phyloP scores from a whole-genome alignment of 78 protist species.

The Trichosphaerium sp. region DNA sequence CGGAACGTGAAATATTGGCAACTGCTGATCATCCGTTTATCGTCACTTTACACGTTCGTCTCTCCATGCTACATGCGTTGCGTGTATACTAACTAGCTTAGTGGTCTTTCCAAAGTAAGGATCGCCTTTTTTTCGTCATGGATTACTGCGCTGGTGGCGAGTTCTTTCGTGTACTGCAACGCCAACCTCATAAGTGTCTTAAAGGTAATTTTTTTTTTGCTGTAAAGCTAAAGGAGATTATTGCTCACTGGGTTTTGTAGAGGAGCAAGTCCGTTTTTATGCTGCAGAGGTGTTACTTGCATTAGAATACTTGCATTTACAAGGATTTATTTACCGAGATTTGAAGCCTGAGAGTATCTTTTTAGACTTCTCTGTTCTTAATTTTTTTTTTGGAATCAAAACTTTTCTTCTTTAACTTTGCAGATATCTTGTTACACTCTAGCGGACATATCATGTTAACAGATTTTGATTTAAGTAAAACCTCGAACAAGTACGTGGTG shows the following conservation, averaged over 20 bases:
- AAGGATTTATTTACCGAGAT: conserved; percentile 53
- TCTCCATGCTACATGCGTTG: no score
- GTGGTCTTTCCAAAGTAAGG: conserved; percentile 56
- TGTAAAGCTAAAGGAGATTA: neutral
- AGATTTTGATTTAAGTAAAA: conserved; percentile 52
- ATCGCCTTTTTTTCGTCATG: conserved; percentile 46
- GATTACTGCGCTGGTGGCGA: conserved; percentile 33
- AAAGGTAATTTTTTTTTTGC: neutral
- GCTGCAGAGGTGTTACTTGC: conserved; percentile 69
- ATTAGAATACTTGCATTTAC: conserved; percentile 51
- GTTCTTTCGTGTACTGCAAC: conserved; percentile 17
- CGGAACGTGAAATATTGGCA: conserved; percentile 62
- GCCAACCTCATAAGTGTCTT: neutral
- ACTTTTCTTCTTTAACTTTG: conserved; percentile 44
- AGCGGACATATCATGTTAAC: conserved; percentile 48
- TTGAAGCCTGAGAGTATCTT: neutral
- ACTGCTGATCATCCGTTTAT: conserved; percentile 65
- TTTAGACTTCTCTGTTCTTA: neutral
- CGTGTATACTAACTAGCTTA: no score
- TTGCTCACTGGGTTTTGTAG: neutral
- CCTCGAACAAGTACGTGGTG: neutral
- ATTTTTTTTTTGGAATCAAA: neutral
- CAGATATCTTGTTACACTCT: conserved; percentile 54
- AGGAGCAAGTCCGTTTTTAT: conserved; percentile 32
- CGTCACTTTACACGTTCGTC: conserved; percentile 39